phyloP scores from a whole-genome alignment of 352 stramenopile species.

The Pythium plurisporium region DNA sequence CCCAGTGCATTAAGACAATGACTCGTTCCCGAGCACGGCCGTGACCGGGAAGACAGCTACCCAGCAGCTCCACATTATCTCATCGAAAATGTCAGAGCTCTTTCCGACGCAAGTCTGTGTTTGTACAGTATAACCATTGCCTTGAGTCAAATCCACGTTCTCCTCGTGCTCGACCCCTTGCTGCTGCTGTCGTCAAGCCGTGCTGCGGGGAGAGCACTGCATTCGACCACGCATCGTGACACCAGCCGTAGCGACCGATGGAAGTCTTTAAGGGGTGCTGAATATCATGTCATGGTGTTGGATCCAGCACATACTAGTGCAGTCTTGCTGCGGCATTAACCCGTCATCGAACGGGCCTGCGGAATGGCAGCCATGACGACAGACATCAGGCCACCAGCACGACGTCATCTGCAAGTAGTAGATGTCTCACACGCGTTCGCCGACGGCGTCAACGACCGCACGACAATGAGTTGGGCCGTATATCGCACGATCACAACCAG shows the following conservation, averaged over 20 bases:
- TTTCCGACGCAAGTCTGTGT: slow-evolving; percentile 9
- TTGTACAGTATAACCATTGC: slow-evolving; percentile 7
- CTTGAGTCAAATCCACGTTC: slow-evolving; percentile 7
- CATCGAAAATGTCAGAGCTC: slow-evolving; percentile 4
- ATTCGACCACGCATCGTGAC: neutral
- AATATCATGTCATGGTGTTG: neutral
- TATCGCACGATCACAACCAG: too few species aligned
- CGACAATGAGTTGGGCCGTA: too few species aligned
- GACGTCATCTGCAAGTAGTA: too few species aligned
- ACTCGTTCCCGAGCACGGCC: too few species aligned
- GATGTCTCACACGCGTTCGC: too few species aligned
- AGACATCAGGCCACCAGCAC: too few species aligned
- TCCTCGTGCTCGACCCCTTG: neutral
- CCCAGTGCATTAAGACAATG: too few species aligned
- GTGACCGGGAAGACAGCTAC: neutral
- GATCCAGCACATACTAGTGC: neutral
- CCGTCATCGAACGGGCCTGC: too few species aligned
- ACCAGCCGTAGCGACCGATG: neutral
- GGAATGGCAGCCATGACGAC: too few species aligned
- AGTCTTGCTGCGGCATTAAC: too few species aligned
- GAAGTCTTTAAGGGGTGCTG: neutral
- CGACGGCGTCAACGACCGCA: too few species aligned
- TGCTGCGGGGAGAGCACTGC: too few species aligned
- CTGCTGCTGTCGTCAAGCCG: neutral
- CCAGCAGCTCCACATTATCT: neutral